Conservation (phyloP, 805 yeast genomes). For the Sugiyamaella valdiviana region DNA sequence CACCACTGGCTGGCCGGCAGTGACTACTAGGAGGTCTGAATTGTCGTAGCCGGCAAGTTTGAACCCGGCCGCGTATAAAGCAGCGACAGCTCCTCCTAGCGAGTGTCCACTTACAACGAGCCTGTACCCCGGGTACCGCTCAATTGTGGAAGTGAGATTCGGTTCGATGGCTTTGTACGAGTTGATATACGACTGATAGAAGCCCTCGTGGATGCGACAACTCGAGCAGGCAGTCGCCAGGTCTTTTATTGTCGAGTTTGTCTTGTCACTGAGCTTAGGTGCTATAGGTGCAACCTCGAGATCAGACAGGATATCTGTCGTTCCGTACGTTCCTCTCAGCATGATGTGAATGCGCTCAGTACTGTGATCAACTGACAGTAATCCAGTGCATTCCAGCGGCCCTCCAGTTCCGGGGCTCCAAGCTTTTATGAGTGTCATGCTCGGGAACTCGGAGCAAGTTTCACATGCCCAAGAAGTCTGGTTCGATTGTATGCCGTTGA, state of each 20-base stretch:
- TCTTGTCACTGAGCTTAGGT: not conserved
- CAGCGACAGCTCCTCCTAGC: slow-evolving; percentile 64
- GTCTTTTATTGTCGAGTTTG: not conserved
- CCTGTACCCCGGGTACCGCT: slow-evolving; percentile 41
- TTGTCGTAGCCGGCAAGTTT: slow-evolving; percentile 39
- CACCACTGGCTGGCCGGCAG: slow-evolving; percentile 59
- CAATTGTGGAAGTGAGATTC: not conserved
- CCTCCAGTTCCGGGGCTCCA: slow-evolving; percentile 3
- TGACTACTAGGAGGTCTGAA: slow-evolving; percentile 44
- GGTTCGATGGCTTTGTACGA: not conserved
- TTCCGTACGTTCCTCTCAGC: slow-evolving; percentile 8
- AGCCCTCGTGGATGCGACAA: slow-evolving; percentile 10
- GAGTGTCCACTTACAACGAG: slow-evolving; percentile 65
- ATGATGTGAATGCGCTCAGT: slow-evolving; percentile 4
- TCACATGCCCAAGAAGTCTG: slow-evolving; percentile 2
- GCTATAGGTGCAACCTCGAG: slow-evolving; percentile 1
- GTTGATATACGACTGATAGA: slow-evolving; percentile 4
- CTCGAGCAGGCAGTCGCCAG: not conserved
- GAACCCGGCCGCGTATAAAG: slow-evolving; percentile 56
- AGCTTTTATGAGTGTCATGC: slow-evolving; percentile 6
- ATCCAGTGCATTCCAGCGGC: slow-evolving; percentile 2
- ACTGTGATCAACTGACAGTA: slow-evolving; percentile 2
- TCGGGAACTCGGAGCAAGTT: slow-evolving; percentile 5
- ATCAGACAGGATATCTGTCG: slow-evolving; percentile 6
- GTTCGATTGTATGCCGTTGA: slow-evolving; percentile 4